These are phyloP conservation scores for Ottelia alismoides DNA, from an alignment of 106 monocot species.

Conservation along the genomic window DNA sequence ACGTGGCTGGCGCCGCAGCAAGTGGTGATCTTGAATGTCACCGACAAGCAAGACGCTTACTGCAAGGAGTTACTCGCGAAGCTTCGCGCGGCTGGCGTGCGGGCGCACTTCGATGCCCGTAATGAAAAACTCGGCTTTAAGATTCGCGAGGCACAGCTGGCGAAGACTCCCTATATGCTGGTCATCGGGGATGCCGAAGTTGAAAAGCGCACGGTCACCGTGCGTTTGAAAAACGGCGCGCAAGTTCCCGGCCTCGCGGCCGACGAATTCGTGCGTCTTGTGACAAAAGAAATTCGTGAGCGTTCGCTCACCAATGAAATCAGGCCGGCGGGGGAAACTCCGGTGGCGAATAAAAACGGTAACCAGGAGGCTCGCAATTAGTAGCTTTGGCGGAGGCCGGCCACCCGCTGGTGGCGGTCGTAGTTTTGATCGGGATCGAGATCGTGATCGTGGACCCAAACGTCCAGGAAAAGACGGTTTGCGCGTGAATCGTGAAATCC, in stretches of 20 bases:
- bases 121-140: neutral
- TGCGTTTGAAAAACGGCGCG: neutral
- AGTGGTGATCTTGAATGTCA: neutral
- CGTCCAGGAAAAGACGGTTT: neutral
- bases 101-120: neutral
- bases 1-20: neutral
- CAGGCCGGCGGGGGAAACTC: neutral
- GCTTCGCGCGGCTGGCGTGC: neutral
- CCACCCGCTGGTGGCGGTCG: too few species aligned
- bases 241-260: neutral
- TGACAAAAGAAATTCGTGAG: neutral
- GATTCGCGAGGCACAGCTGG: neutral
- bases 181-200: neutral
- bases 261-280: neutral
- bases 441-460: too few species aligned
- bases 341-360: too few species aligned
- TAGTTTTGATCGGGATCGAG: too few species aligned
- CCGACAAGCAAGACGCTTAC: neutral
- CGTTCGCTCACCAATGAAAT: neutral
- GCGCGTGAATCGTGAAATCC: neutral
- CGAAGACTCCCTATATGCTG: neutral
- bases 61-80: neutral
- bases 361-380: too few species aligned
- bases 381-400: too few species aligned
- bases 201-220: neutral